Evolutionary conservation across 768 basidiomycete genomes (phyloP).

Genomic region (Lentinula boryana): DNA sequence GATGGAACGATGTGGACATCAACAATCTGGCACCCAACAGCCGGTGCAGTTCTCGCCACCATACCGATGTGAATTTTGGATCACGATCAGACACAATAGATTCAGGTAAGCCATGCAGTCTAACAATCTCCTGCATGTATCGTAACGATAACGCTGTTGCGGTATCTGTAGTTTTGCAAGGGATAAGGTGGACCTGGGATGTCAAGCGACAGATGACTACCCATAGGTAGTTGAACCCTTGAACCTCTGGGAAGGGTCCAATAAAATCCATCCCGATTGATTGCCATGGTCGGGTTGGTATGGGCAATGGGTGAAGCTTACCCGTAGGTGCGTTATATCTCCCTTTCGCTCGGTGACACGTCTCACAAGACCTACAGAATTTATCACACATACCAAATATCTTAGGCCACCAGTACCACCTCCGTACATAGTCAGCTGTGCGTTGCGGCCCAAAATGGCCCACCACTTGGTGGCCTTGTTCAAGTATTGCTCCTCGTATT

Average conservation of each 20-base stretch:
- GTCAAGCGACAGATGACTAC: slow-evolving; percentile 17
- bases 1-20: slow-evolving; percentile 21
- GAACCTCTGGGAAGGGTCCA: neutral
- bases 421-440: slow-evolving; percentile 3
- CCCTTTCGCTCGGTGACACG: slow-evolving; percentile 6
- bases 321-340: slow-evolving; percentile 2
- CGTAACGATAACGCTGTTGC: slow-evolving; percentile 11
- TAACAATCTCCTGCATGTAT: slow-evolving; percentile 6
- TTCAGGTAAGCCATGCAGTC: slow-evolving; percentile 12
- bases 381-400: neutral
- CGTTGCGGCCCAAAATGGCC: slow-evolving; percentile 18
- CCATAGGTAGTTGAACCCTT: slow-evolving; percentile 9
- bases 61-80: slow-evolving; percentile 22
- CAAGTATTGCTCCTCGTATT: slow-evolving; percentile 8
- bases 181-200: slow-evolving; percentile 12
- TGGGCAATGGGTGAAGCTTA: slow-evolving; percentile 6
- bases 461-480: slow-evolving; percentile 15
- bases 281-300: slow-evolving; percentile 2
- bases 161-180: neutral
- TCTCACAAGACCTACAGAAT: slow-evolving; percentile 9
- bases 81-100: slow-evolving; percentile 22
- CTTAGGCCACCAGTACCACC: slow-evolving; percentile 10
- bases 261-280: neutral
- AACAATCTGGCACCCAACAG: slow-evolving; percentile 12
- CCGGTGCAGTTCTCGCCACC: slow-evolving; percentile 21